phyloP scores from a whole-genome alignment of 2,329 filamentous ascomycete species.

The Atkinsonella texensis region DNA sequence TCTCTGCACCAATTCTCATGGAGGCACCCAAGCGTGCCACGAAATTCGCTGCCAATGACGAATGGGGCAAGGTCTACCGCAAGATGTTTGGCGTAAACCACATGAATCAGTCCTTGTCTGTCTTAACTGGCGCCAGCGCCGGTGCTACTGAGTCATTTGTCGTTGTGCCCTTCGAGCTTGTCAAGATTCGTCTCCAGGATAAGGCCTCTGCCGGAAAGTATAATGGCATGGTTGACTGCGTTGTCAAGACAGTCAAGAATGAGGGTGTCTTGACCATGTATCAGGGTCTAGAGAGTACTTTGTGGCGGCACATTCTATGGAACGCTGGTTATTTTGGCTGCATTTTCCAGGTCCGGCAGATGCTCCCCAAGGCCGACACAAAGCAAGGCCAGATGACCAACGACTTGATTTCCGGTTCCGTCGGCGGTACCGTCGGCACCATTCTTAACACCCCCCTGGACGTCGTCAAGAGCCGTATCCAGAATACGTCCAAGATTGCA shows the following conservation, averaged over 20 bases:
- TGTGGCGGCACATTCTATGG: constrained; percentile 88
- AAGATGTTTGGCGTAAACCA: constrained; percentile 71
- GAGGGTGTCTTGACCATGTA: constrained; percentile 86
- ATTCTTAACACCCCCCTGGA: constrained; percentile 93
- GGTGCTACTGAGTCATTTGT: constrained; percentile 95
- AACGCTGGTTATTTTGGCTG: constrained; percentile 96
- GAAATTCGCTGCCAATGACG: constrained; percentile 98
- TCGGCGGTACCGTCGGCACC: constrained; percentile 83
- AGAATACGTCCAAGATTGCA: constrained; percentile 79
- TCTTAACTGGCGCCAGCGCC: constrained; percentile 87
- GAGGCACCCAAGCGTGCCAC: constrained; percentile 88
- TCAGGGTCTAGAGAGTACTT: constrained; percentile 89
- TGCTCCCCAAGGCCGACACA: constrained; percentile 69
- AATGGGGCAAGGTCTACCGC: constrained; percentile 93
- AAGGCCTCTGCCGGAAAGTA: constrained; percentile 85
- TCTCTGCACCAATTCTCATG: constrained; percentile 93
- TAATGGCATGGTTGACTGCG: constrained; percentile 68
- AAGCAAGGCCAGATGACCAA: constrained; percentile 76
- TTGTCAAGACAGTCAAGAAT: constrained; percentile 67
- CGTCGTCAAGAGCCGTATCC: constrained; percentile 95
- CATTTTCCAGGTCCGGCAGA: constrained; percentile 87
- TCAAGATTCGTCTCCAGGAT: constrained; percentile 98
- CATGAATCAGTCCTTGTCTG: constrained; percentile 84
- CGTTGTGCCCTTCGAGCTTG: constrained; percentile 93
- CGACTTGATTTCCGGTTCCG: constrained; percentile 72